Evolutionary conservation across 179 eudicot species (phyloP).

Genomic region (Beta lomatogona): DNA sequence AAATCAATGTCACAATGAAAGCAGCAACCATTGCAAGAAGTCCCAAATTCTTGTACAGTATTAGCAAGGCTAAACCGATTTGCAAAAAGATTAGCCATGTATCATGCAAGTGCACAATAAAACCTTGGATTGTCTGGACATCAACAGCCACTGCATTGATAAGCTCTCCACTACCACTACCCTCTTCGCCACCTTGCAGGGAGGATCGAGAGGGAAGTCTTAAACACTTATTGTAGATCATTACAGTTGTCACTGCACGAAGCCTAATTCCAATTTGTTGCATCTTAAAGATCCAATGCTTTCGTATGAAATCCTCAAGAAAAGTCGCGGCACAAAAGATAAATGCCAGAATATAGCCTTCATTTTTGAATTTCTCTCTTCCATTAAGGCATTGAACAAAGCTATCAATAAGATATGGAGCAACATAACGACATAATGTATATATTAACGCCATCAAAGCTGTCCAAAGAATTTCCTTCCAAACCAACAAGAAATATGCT

Average conservation of each 20-base stretch:
- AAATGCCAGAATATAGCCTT: slow-evolving; percentile 47
- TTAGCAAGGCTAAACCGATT: slow-evolving; percentile 45
- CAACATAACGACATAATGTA: slow-evolving; percentile 50
- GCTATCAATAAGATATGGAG: slow-evolving; percentile 61
- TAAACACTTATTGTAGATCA: slow-evolving; percentile 41
- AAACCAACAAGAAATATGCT: slow-evolving; percentile 38
- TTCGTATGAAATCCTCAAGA: slow-evolving; percentile 42
- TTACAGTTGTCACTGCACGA: slow-evolving; percentile 33
- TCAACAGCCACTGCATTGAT: slow-evolving; percentile 67
- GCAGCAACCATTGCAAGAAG: slow-evolving; percentile 48
- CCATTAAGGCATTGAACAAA: slow-evolving; percentile 66
- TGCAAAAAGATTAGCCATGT: slow-evolving; percentile 57
- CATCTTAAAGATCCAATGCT: slow-evolving; percentile 36
- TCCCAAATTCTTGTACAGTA: slow-evolving; percentile 59
- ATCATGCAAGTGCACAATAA: slow-evolving; percentile 55
- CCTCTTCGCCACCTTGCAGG: background rate
- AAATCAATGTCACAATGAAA: slow-evolving; percentile 33
- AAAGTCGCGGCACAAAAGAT: slow-evolving; percentile 45
- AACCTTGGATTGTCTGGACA: slow-evolving; percentile 52
- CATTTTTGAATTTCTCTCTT: slow-evolving; percentile 18
- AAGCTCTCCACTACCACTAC: slow-evolving; percentile 48
- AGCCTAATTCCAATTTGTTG: slow-evolving; percentile 47
- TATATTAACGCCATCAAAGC: slow-evolving; percentile 38
- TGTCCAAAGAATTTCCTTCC: slow-evolving; percentile 53
- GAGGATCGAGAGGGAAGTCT: slow-evolving; percentile 46